These are phyloP conservation scores for Plantago elongata DNA, from an alignment of 257 asterid genomes.

Conservation along the genomic window DNA sequence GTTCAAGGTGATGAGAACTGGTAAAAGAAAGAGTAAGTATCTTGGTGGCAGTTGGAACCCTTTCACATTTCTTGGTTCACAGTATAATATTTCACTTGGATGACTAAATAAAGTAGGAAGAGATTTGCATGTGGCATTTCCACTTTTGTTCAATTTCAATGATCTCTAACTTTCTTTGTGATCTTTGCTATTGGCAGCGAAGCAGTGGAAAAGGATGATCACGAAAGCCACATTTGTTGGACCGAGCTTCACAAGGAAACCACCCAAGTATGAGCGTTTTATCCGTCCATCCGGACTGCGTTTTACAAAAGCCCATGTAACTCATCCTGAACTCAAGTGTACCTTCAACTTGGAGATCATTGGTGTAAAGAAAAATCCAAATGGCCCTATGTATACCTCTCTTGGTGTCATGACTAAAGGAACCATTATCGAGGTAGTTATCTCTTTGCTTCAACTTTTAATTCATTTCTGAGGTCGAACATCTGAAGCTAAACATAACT, in stretches of 20 bases:
- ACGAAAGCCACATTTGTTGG: slow-evolving; percentile 96
- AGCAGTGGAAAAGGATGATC: slow-evolving; percentile 99
- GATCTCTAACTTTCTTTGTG: background rate
- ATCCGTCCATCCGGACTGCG: slow-evolving; percentile 89
- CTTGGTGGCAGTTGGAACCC: background rate
- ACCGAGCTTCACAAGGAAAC: slow-evolving; percentile 87
- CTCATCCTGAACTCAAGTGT: slow-evolving; percentile 94
- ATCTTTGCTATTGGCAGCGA: slow-evolving; percentile 45
- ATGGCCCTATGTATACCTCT: slow-evolving; percentile 91
- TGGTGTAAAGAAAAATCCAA: slow-evolving; percentile 93
- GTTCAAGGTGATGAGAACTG: slow-evolving; percentile 91
- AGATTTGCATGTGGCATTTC: too few relatives aligned
- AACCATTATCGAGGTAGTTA: slow-evolving; percentile 78
- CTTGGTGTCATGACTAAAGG: slow-evolving; percentile 93
- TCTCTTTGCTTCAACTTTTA: background rate
- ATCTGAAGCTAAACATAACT: background rate
- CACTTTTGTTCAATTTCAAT: too few relatives aligned
- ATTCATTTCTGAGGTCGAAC: background rate
- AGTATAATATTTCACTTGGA: background rate
- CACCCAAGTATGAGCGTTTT: slow-evolving; percentile 95
- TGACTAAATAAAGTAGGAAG: background rate
- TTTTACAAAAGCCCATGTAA: slow-evolving; percentile 88
- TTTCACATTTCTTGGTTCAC: background rate
- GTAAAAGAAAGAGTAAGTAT: slow-evolving; percentile 88
- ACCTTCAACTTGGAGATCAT: slow-evolving; percentile 91